phyloP scores from a whole-genome alignment of 1,284 basidiomycete species.

The Trichosporon sp. region DNA sequence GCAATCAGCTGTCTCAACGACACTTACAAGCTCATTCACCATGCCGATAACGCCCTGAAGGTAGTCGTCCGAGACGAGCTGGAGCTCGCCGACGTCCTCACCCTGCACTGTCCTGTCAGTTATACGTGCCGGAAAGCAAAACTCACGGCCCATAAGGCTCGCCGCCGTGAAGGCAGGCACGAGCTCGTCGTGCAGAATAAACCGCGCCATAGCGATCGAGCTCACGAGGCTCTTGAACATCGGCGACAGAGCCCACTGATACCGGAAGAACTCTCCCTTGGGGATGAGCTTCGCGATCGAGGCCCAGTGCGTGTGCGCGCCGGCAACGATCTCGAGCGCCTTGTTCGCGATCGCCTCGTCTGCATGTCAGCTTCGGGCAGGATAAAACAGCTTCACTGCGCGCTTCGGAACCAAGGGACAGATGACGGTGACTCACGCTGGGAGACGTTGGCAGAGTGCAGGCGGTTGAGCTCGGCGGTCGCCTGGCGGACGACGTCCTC shows the following conservation, averaged over 20 bases:
- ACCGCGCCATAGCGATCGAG: conserved; percentile 40
- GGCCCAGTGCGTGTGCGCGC: conserved; percentile 34
- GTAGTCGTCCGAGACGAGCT: conserved; percentile 48
- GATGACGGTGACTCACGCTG: conserved; percentile 33
- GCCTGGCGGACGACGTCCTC: conserved; percentile 43
- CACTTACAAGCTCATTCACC: conserved; percentile 49
- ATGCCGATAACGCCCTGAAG: conserved; percentile 50
- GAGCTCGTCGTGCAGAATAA: conserved; percentile 46
- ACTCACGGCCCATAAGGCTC: conserved; percentile 45
- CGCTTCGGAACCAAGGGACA: too few relatives aligned
- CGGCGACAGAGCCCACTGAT: conserved; percentile 41
- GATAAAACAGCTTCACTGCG: too few relatives aligned
- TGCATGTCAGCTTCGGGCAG: conserved; percentile 22
- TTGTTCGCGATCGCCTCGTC: conserved; percentile 37
- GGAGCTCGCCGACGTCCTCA: conserved; percentile 38
- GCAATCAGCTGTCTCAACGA: background rate
- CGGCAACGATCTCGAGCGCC: conserved; percentile 34
- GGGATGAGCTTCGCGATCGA: conserved; percentile 41
- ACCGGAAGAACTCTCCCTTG: conserved; percentile 47
- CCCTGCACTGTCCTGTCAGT: conserved; percentile 30
- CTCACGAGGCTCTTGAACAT: conserved; percentile 42
- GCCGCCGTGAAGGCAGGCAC: conserved; percentile 39
- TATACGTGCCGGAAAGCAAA: background rate
- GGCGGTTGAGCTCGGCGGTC: conserved; percentile 41
- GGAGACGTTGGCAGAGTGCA: conserved; percentile 39